A percentile compares a stretch with the other conserved stretches of the same genome.
These are phyloP conservation scores for Stemphylium lycopersici DNA, from an alignment of 2,329 filamentous ascomycete genomes.

Conservation along the genomic window DNA sequence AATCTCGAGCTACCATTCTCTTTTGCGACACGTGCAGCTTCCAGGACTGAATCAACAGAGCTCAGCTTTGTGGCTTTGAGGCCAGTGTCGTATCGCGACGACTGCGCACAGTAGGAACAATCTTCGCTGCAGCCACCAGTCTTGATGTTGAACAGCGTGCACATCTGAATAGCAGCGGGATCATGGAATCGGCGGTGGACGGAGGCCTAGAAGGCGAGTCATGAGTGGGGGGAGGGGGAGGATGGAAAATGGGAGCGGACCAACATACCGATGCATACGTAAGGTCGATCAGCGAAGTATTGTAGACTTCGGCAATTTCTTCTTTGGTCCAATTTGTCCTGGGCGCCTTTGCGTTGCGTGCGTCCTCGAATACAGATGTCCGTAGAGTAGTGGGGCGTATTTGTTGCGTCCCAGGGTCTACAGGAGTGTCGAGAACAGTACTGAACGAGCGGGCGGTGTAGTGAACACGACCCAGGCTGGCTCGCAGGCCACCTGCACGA, in stretches of 20 bases:
- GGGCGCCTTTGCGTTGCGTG: slow-evolving; percentile 65
- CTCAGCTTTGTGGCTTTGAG: slow-evolving; percentile 81
- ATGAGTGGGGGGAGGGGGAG: slow-evolving; percentile 1
- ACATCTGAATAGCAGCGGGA: slow-evolving; percentile 84
- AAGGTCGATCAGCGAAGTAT: slow-evolving; percentile 80
- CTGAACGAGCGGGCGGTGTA: slow-evolving; percentile 30
- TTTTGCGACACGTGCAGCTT: slow-evolving; percentile 76
- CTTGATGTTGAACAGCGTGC: slow-evolving; percentile 96
- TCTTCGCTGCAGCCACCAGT: slow-evolving; percentile 91
- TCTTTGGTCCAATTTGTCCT: slow-evolving; percentile 80
- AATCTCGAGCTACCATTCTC: slow-evolving; percentile 87
- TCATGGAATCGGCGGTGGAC: slow-evolving; percentile 87
- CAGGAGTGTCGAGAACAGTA: slow-evolving; percentile 41
- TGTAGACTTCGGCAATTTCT: slow-evolving; percentile 81
- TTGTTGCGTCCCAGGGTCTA: slow-evolving; percentile 32
- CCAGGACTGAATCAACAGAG: slow-evolving; percentile 79
- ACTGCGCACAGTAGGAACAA: slow-evolving; percentile 91
- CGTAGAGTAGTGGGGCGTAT: slow-evolving; percentile 18
- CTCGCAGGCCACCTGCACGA: slow-evolving; percentile 5
- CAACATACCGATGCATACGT: slow-evolving; percentile 70
- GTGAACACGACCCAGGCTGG: not conserved
- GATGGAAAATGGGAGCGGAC: slow-evolving; percentile 10
- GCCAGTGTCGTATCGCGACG: slow-evolving; percentile 78
- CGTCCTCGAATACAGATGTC: slow-evolving; percentile 47
- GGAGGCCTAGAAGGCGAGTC: slow-evolving; percentile 60